A percentile compares a stretch with the other conserved stretches of the same genome.
Evolutionary conservation across 2,329 filamentous ascomycete genomes (phyloP).

Genomic region (Calonectria multiphialidica): DNA sequence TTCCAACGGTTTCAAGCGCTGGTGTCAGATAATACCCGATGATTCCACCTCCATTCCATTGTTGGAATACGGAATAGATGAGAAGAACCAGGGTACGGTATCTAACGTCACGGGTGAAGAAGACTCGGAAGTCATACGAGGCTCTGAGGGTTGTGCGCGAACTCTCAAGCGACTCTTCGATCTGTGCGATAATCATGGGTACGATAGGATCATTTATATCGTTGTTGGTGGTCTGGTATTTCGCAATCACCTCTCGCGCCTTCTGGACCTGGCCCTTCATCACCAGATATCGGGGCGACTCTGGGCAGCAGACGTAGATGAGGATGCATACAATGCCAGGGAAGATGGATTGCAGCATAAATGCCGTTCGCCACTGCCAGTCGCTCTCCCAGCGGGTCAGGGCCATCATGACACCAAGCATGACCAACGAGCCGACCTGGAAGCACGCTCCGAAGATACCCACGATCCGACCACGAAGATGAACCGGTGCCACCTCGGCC

Average conservation of each 20-base stretch:
- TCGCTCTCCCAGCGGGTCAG: conserved; percentile 38
- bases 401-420: conserved; percentile 40
- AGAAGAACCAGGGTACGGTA: conserved; percentile 32
- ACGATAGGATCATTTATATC: conserved; percentile 37
- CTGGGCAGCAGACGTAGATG: conserved; percentile 38
- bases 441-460: conserved; percentile 40
- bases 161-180: conserved; percentile 38
- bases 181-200: conserved; percentile 32
- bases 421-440: conserved; percentile 36
- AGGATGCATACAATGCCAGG: conserved; percentile 32
- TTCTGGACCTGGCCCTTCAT: conserved; percentile 38
- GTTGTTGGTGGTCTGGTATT: conserved; percentile 34
- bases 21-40: conserved; percentile 36
- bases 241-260: conserved; percentile 32
- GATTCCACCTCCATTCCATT: conserved; percentile 35
- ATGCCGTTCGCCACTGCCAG: conserved; percentile 38
- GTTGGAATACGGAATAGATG: conserved; percentile 35
- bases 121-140: conserved; percentile 36
- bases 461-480: conserved; percentile 36
- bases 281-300: conserved; percentile 40
- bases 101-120: conserved; percentile 31
- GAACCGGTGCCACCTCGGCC: conserved; percentile 36
- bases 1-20: conserved; percentile 32
- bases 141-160: conserved; percentile 23
- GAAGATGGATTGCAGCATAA: conserved; percentile 37